Percentiles rank a stretch among this genome's conserved stretches.
phyloP scores from a whole-genome alignment of 495 filamentous ascomycete species.

The Pseudomonodictys pantanalensis region DNA sequence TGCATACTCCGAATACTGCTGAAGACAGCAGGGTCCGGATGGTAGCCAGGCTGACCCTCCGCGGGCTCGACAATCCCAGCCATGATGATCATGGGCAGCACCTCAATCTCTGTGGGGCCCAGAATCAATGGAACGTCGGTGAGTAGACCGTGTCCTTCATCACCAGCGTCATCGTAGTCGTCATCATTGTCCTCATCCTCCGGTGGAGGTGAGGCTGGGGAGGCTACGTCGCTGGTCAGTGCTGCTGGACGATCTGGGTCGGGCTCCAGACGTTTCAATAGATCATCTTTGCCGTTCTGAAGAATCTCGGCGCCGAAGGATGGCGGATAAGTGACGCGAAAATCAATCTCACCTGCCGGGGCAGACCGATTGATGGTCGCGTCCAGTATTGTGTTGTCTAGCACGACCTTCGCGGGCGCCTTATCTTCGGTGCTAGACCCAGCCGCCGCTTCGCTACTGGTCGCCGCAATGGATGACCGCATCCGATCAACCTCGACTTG shows the following conservation, averaged over 20 bases:
- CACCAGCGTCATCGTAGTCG: conserved; percentile 77
- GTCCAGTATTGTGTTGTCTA: conserved; percentile 14
- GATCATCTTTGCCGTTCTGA: conserved; percentile 40
- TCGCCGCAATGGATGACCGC: conserved; percentile 19
- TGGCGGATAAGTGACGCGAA: conserved; percentile 38
- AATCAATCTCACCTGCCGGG: conserved; percentile 36
- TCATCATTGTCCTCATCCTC: conserved; percentile 59
- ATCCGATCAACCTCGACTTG: conserved; percentile 33
- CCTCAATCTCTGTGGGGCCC: conserved; percentile 89
- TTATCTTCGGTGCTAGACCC: conserved; percentile 1
- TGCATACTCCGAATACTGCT: conserved; percentile 70
- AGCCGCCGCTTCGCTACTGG: conserved; percentile 1
- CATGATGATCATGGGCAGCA: conserved; percentile 91
- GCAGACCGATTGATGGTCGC: conserved; percentile 21
- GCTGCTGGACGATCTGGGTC: conserved; percentile 28
- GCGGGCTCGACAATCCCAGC: conserved; percentile 65
- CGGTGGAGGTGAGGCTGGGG: conserved; percentile 47
- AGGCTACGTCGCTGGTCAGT: conserved; percentile 29
- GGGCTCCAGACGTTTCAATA: conserved; percentile 42
- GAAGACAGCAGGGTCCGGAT: conserved; percentile 53
- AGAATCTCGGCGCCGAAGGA: conserved; percentile 39
- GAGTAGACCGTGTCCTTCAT: conserved; percentile 69
- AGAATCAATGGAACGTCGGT: conserved; percentile 93
- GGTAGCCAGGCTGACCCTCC: conserved; percentile 45
- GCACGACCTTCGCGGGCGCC: background rate